Base-by-base conservation (phyloP, 2,329 filamentous ascomycete species). In the Diaporthe vexans region DNA sequence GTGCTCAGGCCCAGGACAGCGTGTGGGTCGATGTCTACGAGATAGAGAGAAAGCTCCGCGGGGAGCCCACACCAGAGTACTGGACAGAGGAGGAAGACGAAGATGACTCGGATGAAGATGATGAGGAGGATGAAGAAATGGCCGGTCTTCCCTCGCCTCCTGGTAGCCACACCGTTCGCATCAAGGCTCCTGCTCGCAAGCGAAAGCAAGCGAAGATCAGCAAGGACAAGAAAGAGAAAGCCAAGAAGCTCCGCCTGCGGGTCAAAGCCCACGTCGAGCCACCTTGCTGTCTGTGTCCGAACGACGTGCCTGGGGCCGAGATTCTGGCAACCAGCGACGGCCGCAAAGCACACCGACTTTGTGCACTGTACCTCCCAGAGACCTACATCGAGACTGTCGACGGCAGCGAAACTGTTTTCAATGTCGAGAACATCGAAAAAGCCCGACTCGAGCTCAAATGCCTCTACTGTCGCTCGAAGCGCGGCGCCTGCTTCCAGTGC, bases 21-120 rank as follows among this genome's bases (percentile, higher is more conserved):
- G 97, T 99, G 4, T 99, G 97, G 95, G 95, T 99, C 71, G 95
- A 99, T 81, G 95, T 98, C 5, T 92, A 94, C 74, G 97, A 98
- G 79, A 97, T 99, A 73, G 95, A 99, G 84, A 94, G 97, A 76
- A 98, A 97, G 82, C 85, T 98, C 61, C 91, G 95, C 69, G 97
- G 97, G 57, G 95, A 98, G 81, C 93, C 94, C 74, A 94, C 94
- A 7, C 74, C 74, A 2, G 94, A 95, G 78, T 94, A 94, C 78
- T 94, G 95, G 80, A 93, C 95, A 78, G 94, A 92, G 0, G 93
- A 94, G 51, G 92, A 94, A 4, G 90, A 92, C 40, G 92, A 93
- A 2, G 93, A 94, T 9, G 91, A 92, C 1, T 86, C 90, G 2
- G 91, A 92, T 9, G 91, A 94, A 0, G 90, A 91, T 0, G 88